Evolutionary conservation across 2,329 filamentous ascomycete genomes (phyloP).

Genomic region (Drechslerella stenobrocha): DNA sequence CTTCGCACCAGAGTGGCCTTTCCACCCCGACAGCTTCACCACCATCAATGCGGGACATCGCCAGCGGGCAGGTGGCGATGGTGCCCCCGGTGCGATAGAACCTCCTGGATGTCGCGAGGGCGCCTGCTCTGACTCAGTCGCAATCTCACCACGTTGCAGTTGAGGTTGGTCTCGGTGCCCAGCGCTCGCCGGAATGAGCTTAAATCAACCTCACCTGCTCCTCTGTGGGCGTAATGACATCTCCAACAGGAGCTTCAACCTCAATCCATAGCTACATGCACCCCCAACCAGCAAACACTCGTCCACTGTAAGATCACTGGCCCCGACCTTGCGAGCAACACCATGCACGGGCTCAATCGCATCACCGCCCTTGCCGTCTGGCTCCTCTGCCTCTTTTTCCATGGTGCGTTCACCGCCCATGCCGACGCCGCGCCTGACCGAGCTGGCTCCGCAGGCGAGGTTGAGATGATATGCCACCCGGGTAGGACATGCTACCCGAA

Average conservation of each 20-base stretch:
- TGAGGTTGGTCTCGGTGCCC: not conserved
- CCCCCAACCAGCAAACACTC: too few relatives aligned
- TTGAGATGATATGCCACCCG: slow-evolving; percentile 66
- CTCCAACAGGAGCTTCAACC: not conserved
- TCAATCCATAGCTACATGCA: too few relatives aligned
- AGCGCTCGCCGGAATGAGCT: slow-evolving; percentile 8
- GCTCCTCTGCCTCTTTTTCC: slow-evolving; percentile 40
- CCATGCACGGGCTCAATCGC: slow-evolving; percentile 33
- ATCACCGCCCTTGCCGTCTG: slow-evolving; percentile 28
- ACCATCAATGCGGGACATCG: too few relatives aligned
- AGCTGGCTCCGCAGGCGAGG: not conserved
- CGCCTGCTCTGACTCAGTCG: slow-evolving; percentile 16
- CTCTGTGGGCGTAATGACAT: too few relatives aligned
- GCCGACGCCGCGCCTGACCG: not conserved
- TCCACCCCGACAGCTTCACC: too few relatives aligned
- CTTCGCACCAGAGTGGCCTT: slow-evolving; percentile 3
- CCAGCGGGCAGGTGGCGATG: not conserved
- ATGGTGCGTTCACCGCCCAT: slow-evolving; percentile 21
- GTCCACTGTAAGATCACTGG: too few relatives aligned
- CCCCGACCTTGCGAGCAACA: too few relatives aligned
- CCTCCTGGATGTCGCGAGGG: not conserved
- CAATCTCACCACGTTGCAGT: slow-evolving; percentile 30
- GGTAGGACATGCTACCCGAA: slow-evolving; percentile 66
- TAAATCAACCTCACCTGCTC: not conserved
- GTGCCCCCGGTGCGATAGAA: not conserved